Evolutionary conservation across 1,284 basidiomycete species (phyloP).

Genomic region (Mycena sp.): DNA sequence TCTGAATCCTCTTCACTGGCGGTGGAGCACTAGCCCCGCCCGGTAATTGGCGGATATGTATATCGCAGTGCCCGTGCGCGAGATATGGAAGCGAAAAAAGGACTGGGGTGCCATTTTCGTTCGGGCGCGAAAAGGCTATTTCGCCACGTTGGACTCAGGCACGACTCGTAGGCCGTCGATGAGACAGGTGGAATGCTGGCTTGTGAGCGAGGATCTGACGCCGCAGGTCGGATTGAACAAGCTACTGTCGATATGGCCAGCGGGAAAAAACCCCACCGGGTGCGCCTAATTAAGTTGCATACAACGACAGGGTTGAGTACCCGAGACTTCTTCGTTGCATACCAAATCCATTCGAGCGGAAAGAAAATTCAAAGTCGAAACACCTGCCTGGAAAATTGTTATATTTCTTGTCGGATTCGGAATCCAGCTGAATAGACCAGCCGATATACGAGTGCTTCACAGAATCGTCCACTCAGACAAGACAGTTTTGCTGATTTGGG

Average conservation of each 20-base stretch:
- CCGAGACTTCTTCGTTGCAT: neutral
- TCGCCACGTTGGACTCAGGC: conserved; percentile 21
- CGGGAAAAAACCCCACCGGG: conserved; percentile 22
- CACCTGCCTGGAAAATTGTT: too few species aligned
- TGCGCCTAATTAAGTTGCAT: neutral
- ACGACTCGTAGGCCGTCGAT: conserved; percentile 5
- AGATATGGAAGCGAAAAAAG: conserved; percentile 27
- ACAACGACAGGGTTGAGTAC: conserved; percentile 10
- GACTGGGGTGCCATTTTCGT: conserved; percentile 5
- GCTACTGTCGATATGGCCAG: neutral
- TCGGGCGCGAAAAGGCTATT: conserved; percentile 26
- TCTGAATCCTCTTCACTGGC: conserved; percentile 26
- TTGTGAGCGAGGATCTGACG: neutral
- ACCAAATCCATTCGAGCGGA: neutral
- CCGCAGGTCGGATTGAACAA: neutral
- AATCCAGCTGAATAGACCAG: too few species aligned
- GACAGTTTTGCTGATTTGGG: neutral
- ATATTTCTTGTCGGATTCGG: too few species aligned
- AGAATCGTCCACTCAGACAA: too few species aligned
- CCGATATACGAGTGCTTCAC: too few species aligned
- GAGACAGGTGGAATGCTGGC: conserved; percentile 9
- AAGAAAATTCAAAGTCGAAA: neutral
- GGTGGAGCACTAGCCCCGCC: conserved; percentile 17
- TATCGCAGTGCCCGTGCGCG: conserved; percentile 2
- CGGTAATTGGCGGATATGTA: conserved; percentile 24